Base-by-base conservation (phyloP, 2,329 filamentous ascomycete species). In the Phaeomoniella chlamydospora region DNA sequence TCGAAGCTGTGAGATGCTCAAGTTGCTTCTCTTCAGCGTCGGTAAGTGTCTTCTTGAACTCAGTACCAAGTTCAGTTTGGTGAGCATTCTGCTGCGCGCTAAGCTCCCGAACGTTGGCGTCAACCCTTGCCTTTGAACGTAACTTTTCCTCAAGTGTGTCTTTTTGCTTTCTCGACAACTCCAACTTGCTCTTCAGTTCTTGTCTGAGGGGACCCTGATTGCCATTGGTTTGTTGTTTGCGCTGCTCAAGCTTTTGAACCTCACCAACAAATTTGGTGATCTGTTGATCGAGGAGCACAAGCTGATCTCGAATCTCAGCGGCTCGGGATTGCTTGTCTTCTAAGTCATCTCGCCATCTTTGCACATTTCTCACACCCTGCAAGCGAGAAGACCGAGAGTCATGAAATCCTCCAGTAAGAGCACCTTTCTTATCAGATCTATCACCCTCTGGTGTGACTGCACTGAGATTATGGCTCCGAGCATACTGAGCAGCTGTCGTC, bases 401-500 rank as follows among this genome's bases (percentile, higher is more conserved):
- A 43, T 94, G 80, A 52, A 80, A 98, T 48, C 90, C 90, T 65
- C 90, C 90, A 34, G 86, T 94, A 64, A 98, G 75, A 11, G 87
- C 88, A 58, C 90, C 90, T 47, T 88, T 81, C 62, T 92, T 94
- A 60, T 94, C 92, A 1, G 86, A 87, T 18, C 84, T 84, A 57
- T 96, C 88, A 56, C 90, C 90, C 39, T 96, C 87, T 3, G 84
- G 81, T 0, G 90, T 98, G 45, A 98, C 94, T 19, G 85, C 87
- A 48, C 86, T 86, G 15, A 96, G 77, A 13, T 82, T 82, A 49
- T 96, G 88, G 48, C 82, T 93, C 49, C 88, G 76, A 15, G 90
- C 84, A 53, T 94, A 94, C 51, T 94, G 86, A 10, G 81, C 75
- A 33, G 87, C 90, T 39, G 94, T 74, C 34, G 82, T 74, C 42